Percentiles rank a stretch among this genome's conserved stretches.
These are phyloP conservation scores for Solanum peruvianum DNA, from an alignment of 257 asterid species.

Conservation along the genomic window DNA sequence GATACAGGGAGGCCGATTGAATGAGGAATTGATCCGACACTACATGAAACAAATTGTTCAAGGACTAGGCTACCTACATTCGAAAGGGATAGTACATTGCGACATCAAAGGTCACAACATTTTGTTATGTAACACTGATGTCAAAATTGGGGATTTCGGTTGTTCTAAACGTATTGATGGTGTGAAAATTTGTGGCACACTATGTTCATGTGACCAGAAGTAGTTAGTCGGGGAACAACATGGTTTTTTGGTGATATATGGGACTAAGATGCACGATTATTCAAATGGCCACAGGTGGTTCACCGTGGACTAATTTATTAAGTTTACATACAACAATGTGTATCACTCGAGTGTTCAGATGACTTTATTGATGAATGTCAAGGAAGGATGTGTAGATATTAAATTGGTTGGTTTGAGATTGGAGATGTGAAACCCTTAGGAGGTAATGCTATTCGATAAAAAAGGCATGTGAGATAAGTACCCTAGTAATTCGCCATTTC, in stretches of 20 bases:
- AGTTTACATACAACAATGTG: no score
- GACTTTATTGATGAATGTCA: no score
- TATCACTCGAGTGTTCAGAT: no score
- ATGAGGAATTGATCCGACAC: conserved; percentile 21
- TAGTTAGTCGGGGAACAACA: conserved; percentile 51
- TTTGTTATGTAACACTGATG: conserved; percentile 18
- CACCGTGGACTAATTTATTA: conserved; percentile 41
- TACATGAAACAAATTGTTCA: conserved; percentile 26
- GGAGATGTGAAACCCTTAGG: no score
- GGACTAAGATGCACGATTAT: conserved; percentile 68
- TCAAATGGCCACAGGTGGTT: conserved; percentile 54
- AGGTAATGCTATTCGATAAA: no score
- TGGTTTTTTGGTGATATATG: conserved; percentile 55
- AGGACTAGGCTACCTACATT: conserved; percentile 54
- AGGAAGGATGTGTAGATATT: no score
- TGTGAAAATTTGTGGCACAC: conserved; percentile 39
- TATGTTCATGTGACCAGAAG: conserved; percentile 75
- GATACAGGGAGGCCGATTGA: conserved; percentile 22
- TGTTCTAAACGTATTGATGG: conserved; percentile 30
- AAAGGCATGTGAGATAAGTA: no score
- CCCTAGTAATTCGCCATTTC: no score
- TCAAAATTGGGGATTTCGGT: conserved; percentile 58
- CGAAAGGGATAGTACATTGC: conserved; percentile 62
- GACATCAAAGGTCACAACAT: conserved; percentile 71
- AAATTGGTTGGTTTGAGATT: no score